These are phyloP conservation scores for Solanum etuberosum DNA, from an alignment of 257 asterid genomes.

Conservation along the genomic window DNA sequence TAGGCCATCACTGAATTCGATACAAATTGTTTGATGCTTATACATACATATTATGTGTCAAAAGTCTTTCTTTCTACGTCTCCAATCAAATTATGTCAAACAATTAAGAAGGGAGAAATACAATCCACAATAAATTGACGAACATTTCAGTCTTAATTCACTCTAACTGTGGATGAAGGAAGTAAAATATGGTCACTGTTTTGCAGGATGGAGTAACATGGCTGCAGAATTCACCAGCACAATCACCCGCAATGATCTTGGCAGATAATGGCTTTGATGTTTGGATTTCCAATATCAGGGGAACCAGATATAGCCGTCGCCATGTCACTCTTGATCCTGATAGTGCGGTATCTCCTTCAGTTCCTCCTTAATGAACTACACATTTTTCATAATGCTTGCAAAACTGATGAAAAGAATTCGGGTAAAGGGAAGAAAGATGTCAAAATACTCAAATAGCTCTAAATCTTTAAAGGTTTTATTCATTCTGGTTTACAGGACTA, in stretches of 20 bases:
- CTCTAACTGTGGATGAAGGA: not conserved
- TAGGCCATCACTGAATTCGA: too few species aligned
- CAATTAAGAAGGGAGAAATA: not conserved
- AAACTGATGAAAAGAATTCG: not conserved
- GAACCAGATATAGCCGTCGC: conserved; percentile 15
- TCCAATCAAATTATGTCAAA: not conserved
- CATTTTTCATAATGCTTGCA: not conserved
- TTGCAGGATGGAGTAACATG: conserved; percentile 22
- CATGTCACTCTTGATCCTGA: conserved; percentile 13
- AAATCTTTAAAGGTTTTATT: not conserved
- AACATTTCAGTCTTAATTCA: not conserved
- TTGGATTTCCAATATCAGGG: conserved; percentile 23
- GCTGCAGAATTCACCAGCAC: conserved; percentile 16
- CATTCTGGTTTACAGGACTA: conserved; percentile 12
- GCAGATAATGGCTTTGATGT: conserved; percentile 29
- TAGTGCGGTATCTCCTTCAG: not conserved
- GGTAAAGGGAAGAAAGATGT: not conserved
- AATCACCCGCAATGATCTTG: conserved; percentile 14
- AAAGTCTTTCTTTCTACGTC: not conserved
- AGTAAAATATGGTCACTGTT: not conserved
- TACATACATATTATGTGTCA: not conserved
- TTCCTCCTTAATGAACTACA: not conserved
- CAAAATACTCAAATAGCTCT: not conserved
- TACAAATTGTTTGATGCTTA: not conserved
- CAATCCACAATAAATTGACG: not conserved